Base-by-base conservation (phyloP, 2,329 filamentous ascomycete genomes). In the Pseudogymnoascus sp. region DNA sequence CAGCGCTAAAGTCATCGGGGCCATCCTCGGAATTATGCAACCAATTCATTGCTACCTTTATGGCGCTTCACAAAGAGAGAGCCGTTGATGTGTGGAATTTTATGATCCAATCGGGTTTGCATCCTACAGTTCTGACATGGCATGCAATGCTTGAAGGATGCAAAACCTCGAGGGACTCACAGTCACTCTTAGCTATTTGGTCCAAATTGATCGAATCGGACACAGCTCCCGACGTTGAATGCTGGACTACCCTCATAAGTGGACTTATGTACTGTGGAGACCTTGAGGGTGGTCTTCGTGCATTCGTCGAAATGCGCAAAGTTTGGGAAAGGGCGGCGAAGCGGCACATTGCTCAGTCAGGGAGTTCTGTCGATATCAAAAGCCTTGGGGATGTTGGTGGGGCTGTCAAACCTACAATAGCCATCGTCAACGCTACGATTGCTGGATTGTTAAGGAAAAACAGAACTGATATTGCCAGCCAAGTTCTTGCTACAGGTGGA, bases 141-240 rank as follows among this genome's bases (percentile, higher is more conserved):
- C 88, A 85, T 39, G 77, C 83, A 45, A 88, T 94, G 82, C 83
- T 94, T 67, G 80, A 83, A 62, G 90, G 90, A 1, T 91, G 86
- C 74, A 83, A 81, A 69, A 79, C 78, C 59, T 79, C 83, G 59
- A 78, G 79, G 61, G 85, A 91, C 68, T 66, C 78, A 0, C 72
- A 77, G n/a, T 84, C 81, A 21, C 77, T 92, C 64, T 82, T 87
- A 62, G 78, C 78, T 1, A 80, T 92, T 33, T 95, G 91, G 90
- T 67, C 74, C 0, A 83, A 82, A 66, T 83, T 94, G 74, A 69
- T 81, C 3, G 71, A 70, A 7, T 80, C 84, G 1, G 82, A 83
- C 1, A 69, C 85, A 8, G 74, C 81, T 66, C 83, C 91, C 4
- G 90, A 93, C 72, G 73, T 74, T 6, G 70, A 78, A 61, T 83